Evolutionary conservation across 306 rosid genomes (phyloP), one percentile per base, ranked within the genome.

Genomic region (Prunus salicina): DNA sequence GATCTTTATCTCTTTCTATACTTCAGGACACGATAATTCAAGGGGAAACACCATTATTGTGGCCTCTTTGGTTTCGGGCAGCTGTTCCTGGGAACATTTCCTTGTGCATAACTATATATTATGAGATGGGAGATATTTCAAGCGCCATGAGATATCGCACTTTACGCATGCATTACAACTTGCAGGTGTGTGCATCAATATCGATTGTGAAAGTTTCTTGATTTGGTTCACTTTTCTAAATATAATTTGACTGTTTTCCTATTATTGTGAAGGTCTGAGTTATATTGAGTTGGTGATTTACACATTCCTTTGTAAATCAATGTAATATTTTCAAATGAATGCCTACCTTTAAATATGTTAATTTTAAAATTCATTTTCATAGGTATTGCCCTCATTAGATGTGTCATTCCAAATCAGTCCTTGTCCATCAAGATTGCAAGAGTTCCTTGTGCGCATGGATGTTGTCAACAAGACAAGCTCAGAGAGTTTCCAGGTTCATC

Each of bases 21-120:
- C 77, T 84, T 70, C 91, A 96, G 99, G 97, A 85, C 43, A 91
- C 89, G 24, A 63, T 77, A 63, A 78, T 92, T 75, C 95, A 86
- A 80, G 91, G 88, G 3, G 93, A 79, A 79, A 78, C 83, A 72
- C 89, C 97, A 55, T 86, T 91, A 65, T 75, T 79, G 81, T 96
- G 97, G 97, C 98, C 99, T 80, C 97, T 96, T 84, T 96, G 98
- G 99, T 83, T 92, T 83, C 86, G 98, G 75, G 98, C 98, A 74
- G 98, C 99, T 76, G 86, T 82, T 84, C 91, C 97, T 43, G 99
- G 99, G 81, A 79, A 91, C 81, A 83, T 89, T 75, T 88, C 93
- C 72, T 83, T 96, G 82, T 80, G 85, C 76, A 74, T 92, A 61
- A 84, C 93, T 86, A 83, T 96, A 87, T 96, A 96, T 83, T 96